A percentile compares a stretch with the other conserved stretches of the same genome.
These are phyloP conservation scores for Torulaspora indica DNA, from an alignment of 805 yeast genomes.

Conservation along the genomic window DNA sequence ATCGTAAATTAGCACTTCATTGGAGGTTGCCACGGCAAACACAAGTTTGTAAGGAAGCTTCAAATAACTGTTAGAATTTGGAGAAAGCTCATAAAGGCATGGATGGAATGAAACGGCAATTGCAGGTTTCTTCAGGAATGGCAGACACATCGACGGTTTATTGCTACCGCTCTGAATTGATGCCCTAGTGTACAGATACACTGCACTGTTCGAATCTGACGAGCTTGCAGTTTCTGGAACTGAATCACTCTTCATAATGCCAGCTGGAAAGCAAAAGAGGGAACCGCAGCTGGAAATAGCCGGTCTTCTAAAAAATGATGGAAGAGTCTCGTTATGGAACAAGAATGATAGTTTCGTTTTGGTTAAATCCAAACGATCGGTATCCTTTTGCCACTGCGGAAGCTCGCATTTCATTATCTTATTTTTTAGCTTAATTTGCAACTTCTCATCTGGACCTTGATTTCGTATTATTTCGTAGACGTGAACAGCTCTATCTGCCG, in stretches of 20 bases:
- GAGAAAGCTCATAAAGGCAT: slow-evolving; percentile 40
- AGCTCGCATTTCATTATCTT: slow-evolving; percentile 56
- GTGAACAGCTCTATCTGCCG: slow-evolving; percentile 80
- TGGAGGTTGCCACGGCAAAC: slow-evolving; percentile 91
- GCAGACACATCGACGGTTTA: slow-evolving; percentile 73
- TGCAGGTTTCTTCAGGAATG: slow-evolving; percentile 79
- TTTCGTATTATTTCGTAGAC: slow-evolving; percentile 44
- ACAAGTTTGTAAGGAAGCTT: slow-evolving; percentile 71
- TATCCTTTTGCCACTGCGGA: slow-evolving; percentile 36
- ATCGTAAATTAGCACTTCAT: slow-evolving; percentile 74
- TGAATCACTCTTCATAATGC: slow-evolving; percentile 44
- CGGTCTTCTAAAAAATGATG: slow-evolving; percentile 84
- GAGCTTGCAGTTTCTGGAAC: slow-evolving; percentile 14
- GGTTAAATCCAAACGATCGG: slow-evolving; percentile 19
- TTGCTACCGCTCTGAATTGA: slow-evolving; percentile 46
- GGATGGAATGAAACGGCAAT: slow-evolving; percentile 79
- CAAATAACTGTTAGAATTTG: slow-evolving; percentile 37
- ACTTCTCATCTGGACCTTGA: slow-evolving; percentile 9
- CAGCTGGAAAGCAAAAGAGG: slow-evolving; percentile 72
- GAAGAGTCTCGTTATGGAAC: slow-evolving; percentile 81
- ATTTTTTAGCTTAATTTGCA: slow-evolving; percentile 27
- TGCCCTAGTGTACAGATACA: slow-evolving; percentile 69
- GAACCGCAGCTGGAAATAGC: slow-evolving; percentile 88
- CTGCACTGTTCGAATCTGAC: slow-evolving; percentile 56
- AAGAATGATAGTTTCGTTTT: slow-evolving; percentile 41